A percentile compares a stretch with the other conserved stretches of the same genome.
These are phyloP conservation scores for Pleurostoma richardsiae DNA, from an alignment of 2,329 filamentous ascomycete species.

Conservation along the genomic window DNA sequence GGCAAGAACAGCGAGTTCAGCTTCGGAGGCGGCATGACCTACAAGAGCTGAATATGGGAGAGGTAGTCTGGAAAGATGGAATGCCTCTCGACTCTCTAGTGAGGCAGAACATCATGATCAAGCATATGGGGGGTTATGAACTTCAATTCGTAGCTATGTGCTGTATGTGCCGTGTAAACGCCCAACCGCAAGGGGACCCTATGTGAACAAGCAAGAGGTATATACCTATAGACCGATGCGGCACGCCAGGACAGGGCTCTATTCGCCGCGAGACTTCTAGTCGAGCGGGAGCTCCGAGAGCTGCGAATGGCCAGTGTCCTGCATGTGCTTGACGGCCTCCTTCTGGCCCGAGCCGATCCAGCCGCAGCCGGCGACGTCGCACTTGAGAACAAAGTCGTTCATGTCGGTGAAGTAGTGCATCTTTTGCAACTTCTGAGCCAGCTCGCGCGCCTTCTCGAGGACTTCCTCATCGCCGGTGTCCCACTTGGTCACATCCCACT, in stretches of 20 bases:
- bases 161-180: too few species aligned
- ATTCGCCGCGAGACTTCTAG: not conserved
- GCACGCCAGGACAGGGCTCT: too few species aligned
- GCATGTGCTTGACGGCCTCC: constrained; percentile 58
- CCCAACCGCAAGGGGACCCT: too few species aligned
- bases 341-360: constrained; percentile 64
- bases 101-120: too few species aligned
- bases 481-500: constrained; percentile 66
- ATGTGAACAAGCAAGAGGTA: too few species aligned
- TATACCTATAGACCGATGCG: too few species aligned
- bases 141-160: too few species aligned
- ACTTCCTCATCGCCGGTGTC: constrained; percentile 55
- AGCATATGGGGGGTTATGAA: too few species aligned
- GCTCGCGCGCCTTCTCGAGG: constrained; percentile 59
- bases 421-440: constrained; percentile 61
- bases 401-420: constrained; percentile 88
- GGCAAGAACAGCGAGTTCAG: constrained; percentile 42
- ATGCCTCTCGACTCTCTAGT: too few species aligned
- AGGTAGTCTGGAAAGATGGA: too few species aligned
- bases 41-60: constrained; percentile 21
- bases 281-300: constrained; percentile 26
- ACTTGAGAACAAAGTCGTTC: constrained; percentile 70
- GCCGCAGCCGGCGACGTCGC: constrained; percentile 60
- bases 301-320: constrained; percentile 52
- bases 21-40: constrained; percentile 46